Percentiles rank a stretch among this genome's conserved stretches.
phyloP scores from a whole-genome alignment of 176 grass and related monocot genomes.

The Puccinellia tenuiflora region DNA sequence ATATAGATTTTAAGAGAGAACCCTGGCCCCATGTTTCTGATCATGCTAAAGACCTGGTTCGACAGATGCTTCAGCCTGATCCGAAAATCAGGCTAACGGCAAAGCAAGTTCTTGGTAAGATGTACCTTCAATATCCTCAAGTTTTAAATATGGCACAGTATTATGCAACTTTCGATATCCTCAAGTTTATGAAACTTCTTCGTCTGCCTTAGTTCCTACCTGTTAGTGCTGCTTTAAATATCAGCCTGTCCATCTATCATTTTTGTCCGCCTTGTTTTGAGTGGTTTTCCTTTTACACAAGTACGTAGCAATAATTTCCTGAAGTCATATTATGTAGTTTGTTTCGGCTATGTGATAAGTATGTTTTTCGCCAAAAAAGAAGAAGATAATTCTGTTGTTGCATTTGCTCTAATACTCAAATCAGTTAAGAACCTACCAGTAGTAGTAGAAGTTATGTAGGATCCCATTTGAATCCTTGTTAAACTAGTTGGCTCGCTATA shows the following conservation, averaged over 20 bases:
- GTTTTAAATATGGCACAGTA: neutral
- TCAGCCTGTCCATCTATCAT: neutral
- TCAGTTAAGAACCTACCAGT: neutral
- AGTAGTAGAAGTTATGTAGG: neutral
- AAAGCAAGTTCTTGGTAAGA: slow-evolving; percentile 94
- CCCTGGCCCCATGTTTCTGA: slow-evolving; percentile 98
- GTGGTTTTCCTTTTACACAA: neutral
- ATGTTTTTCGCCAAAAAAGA: no score
- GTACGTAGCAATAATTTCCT: neutral
- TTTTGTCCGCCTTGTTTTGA: neutral
- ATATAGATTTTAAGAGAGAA: slow-evolving; percentile 98
- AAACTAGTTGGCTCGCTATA: neutral
- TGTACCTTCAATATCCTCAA: neutral
- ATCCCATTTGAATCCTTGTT: neutral
- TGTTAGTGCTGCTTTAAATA: neutral
- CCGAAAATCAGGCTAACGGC: slow-evolving; percentile 85
- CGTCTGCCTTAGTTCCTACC: neutral
- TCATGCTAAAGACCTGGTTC: slow-evolving; percentile 88
- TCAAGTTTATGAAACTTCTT: neutral
- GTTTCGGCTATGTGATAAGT: neutral
- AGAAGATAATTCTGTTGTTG: neutral
- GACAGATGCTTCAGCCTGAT: slow-evolving; percentile 94
- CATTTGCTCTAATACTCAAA: neutral
- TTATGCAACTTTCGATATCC: slow-evolving; percentile 1
- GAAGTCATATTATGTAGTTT: neutral